A percentile compares a stretch with the other conserved stretches of the same genome.
These are phyloP conservation scores for Mycena polygramma DNA, from an alignment of 768 basidiomycete species.

Conservation along the genomic window DNA sequence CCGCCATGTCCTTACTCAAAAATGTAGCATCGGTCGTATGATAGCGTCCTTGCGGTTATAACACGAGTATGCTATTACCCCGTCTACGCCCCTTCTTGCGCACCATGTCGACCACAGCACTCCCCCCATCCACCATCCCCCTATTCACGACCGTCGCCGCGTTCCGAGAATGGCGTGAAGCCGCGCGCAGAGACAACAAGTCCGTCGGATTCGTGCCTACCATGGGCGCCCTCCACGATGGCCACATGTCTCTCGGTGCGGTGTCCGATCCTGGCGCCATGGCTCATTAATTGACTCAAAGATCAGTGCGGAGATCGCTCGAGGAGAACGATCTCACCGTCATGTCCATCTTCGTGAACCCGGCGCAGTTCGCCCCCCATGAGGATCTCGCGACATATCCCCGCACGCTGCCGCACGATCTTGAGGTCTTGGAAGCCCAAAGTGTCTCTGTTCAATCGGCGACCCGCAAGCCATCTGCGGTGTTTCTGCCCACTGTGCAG, in stretches of 20 bases:
- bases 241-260: constrained; percentile 92
- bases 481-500: constrained; percentile 83
- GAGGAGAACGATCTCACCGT: constrained; percentile 87
- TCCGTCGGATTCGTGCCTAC: constrained; percentile 96
- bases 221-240: constrained; percentile 97
- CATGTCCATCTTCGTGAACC: constrained; percentile 97
- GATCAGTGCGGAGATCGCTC: constrained; percentile 81
- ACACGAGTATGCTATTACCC: not conserved
- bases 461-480: constrained; percentile 66
- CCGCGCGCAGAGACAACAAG: constrained; percentile 67
- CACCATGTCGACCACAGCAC: constrained; percentile 35
- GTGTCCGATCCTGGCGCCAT: constrained; percentile 15
- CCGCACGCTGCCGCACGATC: constrained; percentile 83
- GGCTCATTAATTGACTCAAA: constrained; percentile 5
- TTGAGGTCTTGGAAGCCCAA: constrained; percentile 67
- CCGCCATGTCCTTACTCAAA: not conserved
- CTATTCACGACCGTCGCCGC: constrained; percentile 70
- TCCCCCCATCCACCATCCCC: constrained; percentile 56
- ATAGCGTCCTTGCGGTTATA: constrained; percentile 5
- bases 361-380: constrained; percentile 95
- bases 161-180: constrained; percentile 81
- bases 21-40: constrained; percentile 21
- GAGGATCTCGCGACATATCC: constrained; percentile 96
- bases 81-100: constrained; percentile 19
- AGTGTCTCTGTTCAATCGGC: constrained; percentile 38